phyloP scores from a whole-genome alignment of 2,329 filamentous ascomycete genomes.

The Shiraia bambusicola region DNA sequence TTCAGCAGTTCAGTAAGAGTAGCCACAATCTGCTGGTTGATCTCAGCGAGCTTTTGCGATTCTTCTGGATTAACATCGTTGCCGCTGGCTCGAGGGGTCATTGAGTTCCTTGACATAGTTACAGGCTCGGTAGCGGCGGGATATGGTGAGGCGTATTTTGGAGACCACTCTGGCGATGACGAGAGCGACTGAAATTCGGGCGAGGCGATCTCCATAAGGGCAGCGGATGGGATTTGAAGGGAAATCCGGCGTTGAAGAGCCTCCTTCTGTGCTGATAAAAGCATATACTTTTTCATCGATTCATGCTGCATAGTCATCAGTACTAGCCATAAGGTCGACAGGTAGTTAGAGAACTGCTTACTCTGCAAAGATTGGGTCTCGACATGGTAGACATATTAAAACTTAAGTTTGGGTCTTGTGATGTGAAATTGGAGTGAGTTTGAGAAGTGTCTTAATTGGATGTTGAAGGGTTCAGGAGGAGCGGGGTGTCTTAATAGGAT shows the following conservation, averaged over 20 bases:
- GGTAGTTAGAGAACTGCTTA: slow-evolving; percentile 11
- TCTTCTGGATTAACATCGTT: slow-evolving; percentile 42
- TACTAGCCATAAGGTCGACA: background rate
- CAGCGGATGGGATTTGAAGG: slow-evolving; percentile 35
- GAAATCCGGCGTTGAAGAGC: slow-evolving; percentile 44
- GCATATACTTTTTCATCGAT: slow-evolving; percentile 44
- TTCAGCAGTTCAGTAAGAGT: slow-evolving; percentile 58
- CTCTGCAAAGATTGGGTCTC: slow-evolving; percentile 25
- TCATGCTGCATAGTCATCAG: slow-evolving; percentile 27
- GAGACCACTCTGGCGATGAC: slow-evolving; percentile 33
- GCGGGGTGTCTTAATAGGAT: slow-evolving; percentile 17
- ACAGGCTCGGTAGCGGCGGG: slow-evolving; percentile 28
- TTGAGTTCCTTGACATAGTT: slow-evolving; percentile 17
- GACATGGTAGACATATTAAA: slow-evolving; percentile 20
- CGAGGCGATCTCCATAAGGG: slow-evolving; percentile 38
- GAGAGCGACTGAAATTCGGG: slow-evolving; percentile 40
- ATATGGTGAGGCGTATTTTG: slow-evolving; percentile 26
- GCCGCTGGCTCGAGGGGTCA: slow-evolving; percentile 24
- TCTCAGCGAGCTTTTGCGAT: slow-evolving; percentile 50
- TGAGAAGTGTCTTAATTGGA: slow-evolving; percentile 2
- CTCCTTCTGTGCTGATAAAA: slow-evolving; percentile 46
- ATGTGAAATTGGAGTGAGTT: slow-evolving; percentile 5
- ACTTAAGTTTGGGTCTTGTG: background rate
- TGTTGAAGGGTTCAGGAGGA: slow-evolving; percentile 8
- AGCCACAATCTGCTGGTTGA: slow-evolving; percentile 57